A percentile compares a stretch with the other conserved stretches of the same genome.
Evolutionary conservation across 352 stramenopile species (phyloP).

Genomic region (Phytophthora citrophthora): DNA sequence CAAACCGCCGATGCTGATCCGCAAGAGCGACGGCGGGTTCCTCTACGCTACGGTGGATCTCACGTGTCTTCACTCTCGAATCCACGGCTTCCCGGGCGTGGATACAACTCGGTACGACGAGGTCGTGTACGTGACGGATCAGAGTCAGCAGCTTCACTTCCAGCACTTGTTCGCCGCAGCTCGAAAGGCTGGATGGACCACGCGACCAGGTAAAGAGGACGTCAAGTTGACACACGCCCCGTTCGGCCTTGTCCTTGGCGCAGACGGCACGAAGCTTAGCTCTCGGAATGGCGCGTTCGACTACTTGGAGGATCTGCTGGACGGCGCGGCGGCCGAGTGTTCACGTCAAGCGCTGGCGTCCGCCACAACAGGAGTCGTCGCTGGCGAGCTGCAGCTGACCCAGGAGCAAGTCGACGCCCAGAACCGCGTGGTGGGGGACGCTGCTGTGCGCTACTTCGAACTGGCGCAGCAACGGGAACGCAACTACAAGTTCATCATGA

Average conservation of each 20-base stretch:
- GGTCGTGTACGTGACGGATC: conserved; percentile 84
- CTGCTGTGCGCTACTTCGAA: conserved; percentile 85
- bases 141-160: conserved; percentile 84
- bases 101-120: conserved; percentile 77
- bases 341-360: conserved; percentile 59
- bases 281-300: conserved; percentile 84
- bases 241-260: conserved; percentile 83
- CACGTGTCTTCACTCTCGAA: conserved; percentile 72
- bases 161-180: conserved; percentile 77
- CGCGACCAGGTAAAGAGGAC: conserved; percentile 30
- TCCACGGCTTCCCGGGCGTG: conserved; percentile 71
- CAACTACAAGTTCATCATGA: conserved; percentile 89
- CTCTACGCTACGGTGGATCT: conserved; percentile 85
- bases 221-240: conserved; percentile 72
- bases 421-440: conserved; percentile 73
- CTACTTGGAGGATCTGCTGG: conserved; percentile 76
- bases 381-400: conserved; percentile 30
- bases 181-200: conserved; percentile 56
- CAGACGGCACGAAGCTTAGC: conserved; percentile 82
- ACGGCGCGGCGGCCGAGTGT: conserved; percentile 70
- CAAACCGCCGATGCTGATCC: conserved; percentile 84
- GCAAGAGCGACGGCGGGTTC: conserved; percentile 81
- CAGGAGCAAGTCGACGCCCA: conserved; percentile 33
- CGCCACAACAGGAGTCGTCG: conserved; percentile 33
- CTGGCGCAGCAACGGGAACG: conserved; percentile 81